Evolutionary conservation across 345 rosid species (phyloP), one percentile per base, ranked within the genome.

Genomic region (Brassica juncea): DNA sequence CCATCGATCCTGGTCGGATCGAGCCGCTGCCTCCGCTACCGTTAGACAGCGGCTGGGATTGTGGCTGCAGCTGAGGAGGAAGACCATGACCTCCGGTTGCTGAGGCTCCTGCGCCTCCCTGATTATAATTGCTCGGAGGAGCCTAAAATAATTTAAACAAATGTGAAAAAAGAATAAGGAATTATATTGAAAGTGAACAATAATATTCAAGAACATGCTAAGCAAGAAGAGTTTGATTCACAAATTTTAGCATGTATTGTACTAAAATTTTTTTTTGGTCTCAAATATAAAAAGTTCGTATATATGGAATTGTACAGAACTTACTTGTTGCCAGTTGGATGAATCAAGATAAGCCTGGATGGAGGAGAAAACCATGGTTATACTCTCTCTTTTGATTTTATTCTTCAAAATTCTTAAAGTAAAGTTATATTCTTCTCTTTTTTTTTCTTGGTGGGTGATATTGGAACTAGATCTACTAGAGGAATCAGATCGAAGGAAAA

Each of bases 261-360:
- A 10, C 10, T 58, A 61, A 72, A 66, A 72, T 6, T 6, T n/a
- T 11, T 68, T 47, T 42, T 70, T 73, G 72, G 72, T 71, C 75
- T 31, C 30, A 21, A 81, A 81, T 82, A 82, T 70, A 68, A 77
- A 34, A 35, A 78, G 57, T 52, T 32, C 14, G 11, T 35, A 71
- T 9, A 71, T 49, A 34, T 54, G 58, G 66, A 76, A 62, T 65
- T 75, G 82, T 42, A 75, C 74, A 84, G 73, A 1, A 71, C 91
- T 76, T 86, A 92, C 97, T 82, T 90, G 97, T 68, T 91, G 99
- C 98, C 98, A 95, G 92, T 93, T 93, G 88, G 92, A 80, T 68
- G 94, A 97, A 91, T 93, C 99, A 87, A 91, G 96, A 88, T 95
- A 93, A 86, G 97, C 86, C 84, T 97, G 94, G 73, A 93, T 84